Conservation (phyloP, 495 filamentous ascomycete species). For the Acidomyces sp. region DNA sequence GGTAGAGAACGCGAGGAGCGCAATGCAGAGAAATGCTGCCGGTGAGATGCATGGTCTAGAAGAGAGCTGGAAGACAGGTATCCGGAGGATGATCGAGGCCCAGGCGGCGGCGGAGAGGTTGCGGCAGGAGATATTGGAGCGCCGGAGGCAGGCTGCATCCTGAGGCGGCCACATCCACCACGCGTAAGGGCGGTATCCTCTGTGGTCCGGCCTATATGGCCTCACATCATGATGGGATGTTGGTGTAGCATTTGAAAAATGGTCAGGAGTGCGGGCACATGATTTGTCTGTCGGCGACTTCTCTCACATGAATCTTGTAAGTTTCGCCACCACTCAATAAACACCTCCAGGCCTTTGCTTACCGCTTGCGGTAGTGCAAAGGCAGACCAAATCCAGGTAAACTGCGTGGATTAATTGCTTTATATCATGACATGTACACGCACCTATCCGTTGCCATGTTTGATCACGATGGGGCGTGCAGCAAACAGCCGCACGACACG, state of each 20-base stretch:
- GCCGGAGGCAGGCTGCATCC: conserved; percentile 30
- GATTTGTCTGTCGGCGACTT: too few relatives aligned
- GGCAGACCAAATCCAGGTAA: too few relatives aligned
- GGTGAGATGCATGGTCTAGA: conserved; percentile 58
- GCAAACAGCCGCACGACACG: too few relatives aligned
- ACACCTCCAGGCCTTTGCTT: background rate
- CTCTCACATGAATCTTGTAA: background rate
- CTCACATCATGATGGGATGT: too few relatives aligned
- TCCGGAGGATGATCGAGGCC: conserved; percentile 46
- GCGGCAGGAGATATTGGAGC: conserved; percentile 49
- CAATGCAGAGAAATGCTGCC: conserved; percentile 52
- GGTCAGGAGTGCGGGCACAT: too few relatives aligned
- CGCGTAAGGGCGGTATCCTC: background rate
- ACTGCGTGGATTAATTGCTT: too few relatives aligned
- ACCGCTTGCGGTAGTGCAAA: too few relatives aligned
- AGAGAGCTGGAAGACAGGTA: conserved; percentile 42
- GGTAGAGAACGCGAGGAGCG: conserved; percentile 56
- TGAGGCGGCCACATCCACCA: background rate
- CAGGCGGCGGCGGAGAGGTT: conserved; percentile 56
- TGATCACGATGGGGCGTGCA: too few relatives aligned
- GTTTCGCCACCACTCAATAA: background rate
- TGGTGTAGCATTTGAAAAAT: too few relatives aligned
- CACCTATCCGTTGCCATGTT: too few relatives aligned
- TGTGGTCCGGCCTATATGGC: too few relatives aligned
- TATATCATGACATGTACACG: too few relatives aligned